Percentiles rank a stretch among this genome's conserved stretches.
Conservation (phyloP, 2,329 filamentous ascomycete genomes). For the Dichotomopilus funicola region DNA sequence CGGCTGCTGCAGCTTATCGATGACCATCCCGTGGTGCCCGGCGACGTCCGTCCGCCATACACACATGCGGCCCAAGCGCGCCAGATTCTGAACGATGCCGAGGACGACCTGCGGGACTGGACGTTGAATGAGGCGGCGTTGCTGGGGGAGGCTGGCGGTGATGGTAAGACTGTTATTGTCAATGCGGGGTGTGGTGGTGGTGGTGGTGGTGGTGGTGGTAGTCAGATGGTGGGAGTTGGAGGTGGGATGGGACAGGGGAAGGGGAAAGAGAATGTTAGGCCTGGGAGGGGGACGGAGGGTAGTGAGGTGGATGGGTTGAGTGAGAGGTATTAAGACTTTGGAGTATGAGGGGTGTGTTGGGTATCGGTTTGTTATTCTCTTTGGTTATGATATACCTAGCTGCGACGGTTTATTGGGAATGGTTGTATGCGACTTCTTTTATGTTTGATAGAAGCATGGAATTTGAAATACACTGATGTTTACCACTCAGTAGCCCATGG, state of each 20-base stretch:
- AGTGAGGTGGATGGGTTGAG: neutral
- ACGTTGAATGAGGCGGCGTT: slow-evolving; percentile 23
- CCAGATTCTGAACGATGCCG: slow-evolving; percentile 85
- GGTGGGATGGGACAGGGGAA: neutral
- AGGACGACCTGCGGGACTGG: slow-evolving; percentile 81
- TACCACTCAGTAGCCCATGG: too few species aligned
- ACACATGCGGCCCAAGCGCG: slow-evolving; percentile 60
- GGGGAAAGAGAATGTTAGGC: neutral
- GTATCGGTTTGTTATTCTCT: too few species aligned
- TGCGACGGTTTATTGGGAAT: neutral
- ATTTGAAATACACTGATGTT: neutral
- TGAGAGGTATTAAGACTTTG: neutral
- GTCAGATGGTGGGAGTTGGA: slow-evolving; percentile 5
- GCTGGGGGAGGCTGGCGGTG: neutral
- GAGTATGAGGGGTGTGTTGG: too few species aligned
- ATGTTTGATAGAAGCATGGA: neutral
- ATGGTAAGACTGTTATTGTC: slow-evolving; percentile 5
- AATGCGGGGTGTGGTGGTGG: neutral
- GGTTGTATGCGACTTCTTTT: slow-evolving; percentile 3
- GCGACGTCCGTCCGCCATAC: slow-evolving; percentile 68
- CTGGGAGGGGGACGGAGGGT: neutral
- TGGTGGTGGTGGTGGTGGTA: slow-evolving; percentile 1
- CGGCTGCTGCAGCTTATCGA: slow-evolving; percentile 80
- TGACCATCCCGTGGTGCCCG: slow-evolving; percentile 82
- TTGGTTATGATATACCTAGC: slow-evolving; percentile 10